These are phyloP conservation scores for Arthroderma sp. DNA, from an alignment of 2,329 filamentous ascomycete genomes.

Conservation along the genomic window DNA sequence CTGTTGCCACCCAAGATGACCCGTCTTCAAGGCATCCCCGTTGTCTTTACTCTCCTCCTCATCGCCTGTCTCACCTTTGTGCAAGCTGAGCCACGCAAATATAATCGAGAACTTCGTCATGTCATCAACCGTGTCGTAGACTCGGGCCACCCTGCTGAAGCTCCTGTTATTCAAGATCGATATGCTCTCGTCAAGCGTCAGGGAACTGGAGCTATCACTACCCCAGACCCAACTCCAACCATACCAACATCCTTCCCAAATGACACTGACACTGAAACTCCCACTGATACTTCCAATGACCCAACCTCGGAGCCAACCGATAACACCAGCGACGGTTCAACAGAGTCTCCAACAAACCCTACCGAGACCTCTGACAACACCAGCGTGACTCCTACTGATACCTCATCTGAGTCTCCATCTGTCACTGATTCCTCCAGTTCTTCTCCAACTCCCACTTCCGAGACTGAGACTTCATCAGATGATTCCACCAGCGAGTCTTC, in stretches of 20 bases:
- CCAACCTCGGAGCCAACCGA: background rate
- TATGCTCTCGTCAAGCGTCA: constrained; percentile 8
- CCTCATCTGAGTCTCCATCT: background rate
- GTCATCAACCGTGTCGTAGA: background rate
- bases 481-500: constrained; percentile 16
- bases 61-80: background rate
- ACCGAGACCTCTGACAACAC: background rate
- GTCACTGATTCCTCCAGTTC: too few species aligned
- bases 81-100: constrained; percentile 5
- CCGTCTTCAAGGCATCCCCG: constrained; percentile 1
- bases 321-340: background rate
- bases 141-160: background rate
- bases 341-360: background rate
- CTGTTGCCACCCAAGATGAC: constrained; percentile 3
- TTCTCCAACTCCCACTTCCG: background rate
- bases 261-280: background rate
- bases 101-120: background rate
- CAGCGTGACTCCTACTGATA: constrained; percentile 3
- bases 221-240: constrained; percentile 5
- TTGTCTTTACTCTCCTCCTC: constrained; percentile 3
- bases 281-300: background rate
- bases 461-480: constrained; percentile 6
- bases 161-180: background rate
- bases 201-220: constrained; percentile 5
- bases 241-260: constrained; percentile 2